These are phyloP conservation scores for Cladosporium austrohemisphaericum DNA, from an alignment of 2,329 filamentous ascomycete species.

Conservation along the genomic window DNA sequence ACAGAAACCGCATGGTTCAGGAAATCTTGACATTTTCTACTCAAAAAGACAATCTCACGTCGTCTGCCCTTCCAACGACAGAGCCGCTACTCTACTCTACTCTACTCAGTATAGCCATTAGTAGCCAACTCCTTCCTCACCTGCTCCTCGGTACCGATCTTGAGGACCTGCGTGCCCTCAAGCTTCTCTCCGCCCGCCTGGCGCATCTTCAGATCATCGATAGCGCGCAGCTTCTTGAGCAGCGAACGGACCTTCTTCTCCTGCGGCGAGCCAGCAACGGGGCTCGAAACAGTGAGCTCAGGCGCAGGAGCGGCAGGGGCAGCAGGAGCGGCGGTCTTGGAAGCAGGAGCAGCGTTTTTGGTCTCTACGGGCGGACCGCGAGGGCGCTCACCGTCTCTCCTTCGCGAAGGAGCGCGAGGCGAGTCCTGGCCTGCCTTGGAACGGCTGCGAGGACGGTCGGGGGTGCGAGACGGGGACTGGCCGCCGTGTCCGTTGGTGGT, in stretches of 20 bases:
- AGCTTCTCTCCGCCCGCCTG: constrained; percentile 91
- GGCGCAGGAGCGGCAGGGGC: constrained; percentile 31
- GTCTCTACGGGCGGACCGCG: constrained; percentile 22
- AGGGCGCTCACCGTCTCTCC: constrained; percentile 25
- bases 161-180: constrained; percentile 97
- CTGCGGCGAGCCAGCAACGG: constrained; percentile 61
- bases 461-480: constrained; percentile 16
- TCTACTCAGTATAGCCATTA: constrained; percentile 11
- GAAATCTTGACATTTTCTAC: too few relatives aligned
- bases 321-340: constrained; percentile 9
- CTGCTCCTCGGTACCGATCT: constrained; percentile 82
- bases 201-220: constrained; percentile 97
- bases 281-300: constrained; percentile 52
- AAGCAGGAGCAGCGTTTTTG: constrained; percentile 39
- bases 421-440: constrained; percentile 28
- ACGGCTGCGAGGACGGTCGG: constrained; percentile 32
- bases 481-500: constrained; percentile 42
- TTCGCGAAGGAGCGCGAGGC: constrained; percentile 26
- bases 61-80: too few relatives aligned
- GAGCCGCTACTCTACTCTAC: too few relatives aligned
- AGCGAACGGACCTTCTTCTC: constrained; percentile 94
- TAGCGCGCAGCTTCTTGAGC: constrained; percentile 95
- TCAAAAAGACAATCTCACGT: too few relatives aligned
- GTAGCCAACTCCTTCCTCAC: constrained; percentile 73
- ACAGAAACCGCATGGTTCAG: too few relatives aligned